Evolutionary conservation across 768 basidiomycete species (phyloP), one percentile per base, ranked within the genome.

Genomic region (Rhizopogon vulgaris): DNA sequence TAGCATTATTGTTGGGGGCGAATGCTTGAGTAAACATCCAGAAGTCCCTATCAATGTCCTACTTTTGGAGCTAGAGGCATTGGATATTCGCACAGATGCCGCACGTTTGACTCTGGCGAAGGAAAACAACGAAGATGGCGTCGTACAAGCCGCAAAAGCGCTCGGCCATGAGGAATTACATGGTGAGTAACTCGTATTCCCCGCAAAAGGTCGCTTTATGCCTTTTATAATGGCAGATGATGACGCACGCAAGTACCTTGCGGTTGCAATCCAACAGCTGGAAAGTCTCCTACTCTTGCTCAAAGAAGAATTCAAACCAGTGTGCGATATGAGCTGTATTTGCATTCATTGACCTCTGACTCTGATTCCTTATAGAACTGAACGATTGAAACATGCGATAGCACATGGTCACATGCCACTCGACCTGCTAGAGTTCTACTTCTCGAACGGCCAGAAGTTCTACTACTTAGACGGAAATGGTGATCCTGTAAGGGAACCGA

Each of bases 401-500:
- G 17, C n/a, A 8, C 48, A 60, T 14, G 59, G 59, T 7, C 59
- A 52, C 30, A 53, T 60, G 14, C 59, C 59, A 12, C 56, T 15
- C 18, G 59, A 60, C 15, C 46, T 56, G 10, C 36, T 55, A 15
- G 28, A 14, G 11, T 55, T 54, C 38, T 46, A 55, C 38, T 55
- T 55, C 42, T 43, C 17, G 28, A 32, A 36, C 15, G 27, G 37
- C 17, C 40, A 41, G n/a, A 47, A 36, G 22, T 49, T 24, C 37
- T 55, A 47, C 17, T 48, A 32, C 34, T 12, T 8, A 11, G 41
- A 55, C 12, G 32, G 32, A 10, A 34, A 42, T 37, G 8, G 27
- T 28, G 39, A 34, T 27, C 18, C 47, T 22, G 40, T 49, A 18
- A 49, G 41, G 12, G 41, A 45, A 40, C 14, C 18, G 25, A 25